phyloP scores from a whole-genome alignment of 2,329 filamentous ascomycete species.

The Exserohilum rostratum region DNA sequence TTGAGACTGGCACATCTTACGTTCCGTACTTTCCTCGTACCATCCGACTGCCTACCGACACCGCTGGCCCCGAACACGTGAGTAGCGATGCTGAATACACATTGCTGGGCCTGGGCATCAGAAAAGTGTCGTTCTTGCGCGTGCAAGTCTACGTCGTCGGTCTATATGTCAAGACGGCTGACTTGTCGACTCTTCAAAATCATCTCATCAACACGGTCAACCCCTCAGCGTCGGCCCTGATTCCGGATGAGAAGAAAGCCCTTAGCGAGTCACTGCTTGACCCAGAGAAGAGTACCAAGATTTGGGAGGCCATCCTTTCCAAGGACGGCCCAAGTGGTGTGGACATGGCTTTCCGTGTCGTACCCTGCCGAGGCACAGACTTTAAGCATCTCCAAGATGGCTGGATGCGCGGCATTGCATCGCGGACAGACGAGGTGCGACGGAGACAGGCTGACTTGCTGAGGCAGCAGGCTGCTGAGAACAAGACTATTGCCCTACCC shows the following conservation, averaged over 20 bases:
- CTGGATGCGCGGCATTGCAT: slow-evolving; percentile 84
- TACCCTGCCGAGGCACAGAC: slow-evolving; percentile 91
- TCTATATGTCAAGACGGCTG: slow-evolving; percentile 83
- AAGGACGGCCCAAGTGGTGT: slow-evolving; percentile 61
- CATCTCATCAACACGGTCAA: slow-evolving; percentile 78
- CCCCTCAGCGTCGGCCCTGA: slow-evolving; percentile 78
- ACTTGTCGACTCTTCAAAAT: slow-evolving; percentile 80
- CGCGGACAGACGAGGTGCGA: slow-evolving; percentile 64
- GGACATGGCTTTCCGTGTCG: slow-evolving; percentile 80
- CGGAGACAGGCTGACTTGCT: slow-evolving; percentile 41
- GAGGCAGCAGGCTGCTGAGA: slow-evolving; percentile 53
- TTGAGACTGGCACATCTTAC: slow-evolving; percentile 80
- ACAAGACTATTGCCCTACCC: slow-evolving; percentile 39
- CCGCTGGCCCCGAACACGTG: slow-evolving; percentile 29
- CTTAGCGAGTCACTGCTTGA: slow-evolving; percentile 74
- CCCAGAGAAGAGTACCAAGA: slow-evolving; percentile 68
- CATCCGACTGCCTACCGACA: slow-evolving; percentile 64
- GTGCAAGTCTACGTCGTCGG: slow-evolving; percentile 96
- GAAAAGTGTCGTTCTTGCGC: slow-evolving; percentile 85
- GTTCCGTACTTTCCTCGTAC: slow-evolving; percentile 79
- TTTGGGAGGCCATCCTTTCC: slow-evolving; percentile 74
- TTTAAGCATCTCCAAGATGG: slow-evolving; percentile 92
- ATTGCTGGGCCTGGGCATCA: slow-evolving; percentile 83
- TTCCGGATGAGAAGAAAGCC: slow-evolving; percentile 78
- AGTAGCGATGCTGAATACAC: slow-evolving; percentile 70